These are phyloP conservation scores for Monosporozyma aquatica DNA, from an alignment of 805 yeast species.

Conservation along the genomic window DNA sequence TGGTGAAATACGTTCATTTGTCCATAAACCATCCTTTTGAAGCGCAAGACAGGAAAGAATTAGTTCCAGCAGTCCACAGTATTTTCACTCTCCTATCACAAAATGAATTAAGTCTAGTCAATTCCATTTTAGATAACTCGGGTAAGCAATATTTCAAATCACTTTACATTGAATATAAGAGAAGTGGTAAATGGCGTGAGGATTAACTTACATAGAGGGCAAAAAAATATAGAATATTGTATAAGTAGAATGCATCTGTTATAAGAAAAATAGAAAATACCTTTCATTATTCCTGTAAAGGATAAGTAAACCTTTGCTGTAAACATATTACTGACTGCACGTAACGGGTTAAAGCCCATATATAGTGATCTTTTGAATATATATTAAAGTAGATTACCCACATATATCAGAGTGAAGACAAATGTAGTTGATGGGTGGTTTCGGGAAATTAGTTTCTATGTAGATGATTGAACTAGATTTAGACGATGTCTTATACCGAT, in stretches of 20 bases:
- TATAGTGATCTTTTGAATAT: too few species aligned
- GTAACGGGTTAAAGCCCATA: too few species aligned
- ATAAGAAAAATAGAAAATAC: too few species aligned
- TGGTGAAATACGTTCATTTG: slow-evolving; percentile 49
- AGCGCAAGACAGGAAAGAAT: slow-evolving; percentile 36
- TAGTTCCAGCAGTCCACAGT: slow-evolving; percentile 49
- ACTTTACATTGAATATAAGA: slow-evolving; percentile 63
- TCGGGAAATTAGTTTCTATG: too few species aligned
- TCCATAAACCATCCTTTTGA: slow-evolving; percentile 44
- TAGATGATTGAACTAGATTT: neutral
- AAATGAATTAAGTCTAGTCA: slow-evolving; percentile 54
- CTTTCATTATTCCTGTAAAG: too few species aligned
- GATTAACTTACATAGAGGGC: slow-evolving; percentile 31
- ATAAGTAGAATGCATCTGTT: neutral
- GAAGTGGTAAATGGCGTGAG: slow-evolving; percentile 75
- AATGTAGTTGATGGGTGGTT: too few species aligned
- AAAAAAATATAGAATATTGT: neutral
- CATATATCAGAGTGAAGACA: too few species aligned
- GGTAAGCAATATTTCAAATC: slow-evolving; percentile 60
- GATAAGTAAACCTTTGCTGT: too few species aligned
- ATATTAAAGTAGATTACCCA: too few species aligned
- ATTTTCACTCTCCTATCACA: slow-evolving; percentile 63
- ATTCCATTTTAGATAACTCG: slow-evolving; percentile 55
- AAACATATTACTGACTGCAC: too few species aligned
- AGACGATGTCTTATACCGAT: neutral